These are phyloP conservation scores for Mycena pura DNA, from an alignment of 768 basidiomycete species.

Conservation along the genomic window DNA sequence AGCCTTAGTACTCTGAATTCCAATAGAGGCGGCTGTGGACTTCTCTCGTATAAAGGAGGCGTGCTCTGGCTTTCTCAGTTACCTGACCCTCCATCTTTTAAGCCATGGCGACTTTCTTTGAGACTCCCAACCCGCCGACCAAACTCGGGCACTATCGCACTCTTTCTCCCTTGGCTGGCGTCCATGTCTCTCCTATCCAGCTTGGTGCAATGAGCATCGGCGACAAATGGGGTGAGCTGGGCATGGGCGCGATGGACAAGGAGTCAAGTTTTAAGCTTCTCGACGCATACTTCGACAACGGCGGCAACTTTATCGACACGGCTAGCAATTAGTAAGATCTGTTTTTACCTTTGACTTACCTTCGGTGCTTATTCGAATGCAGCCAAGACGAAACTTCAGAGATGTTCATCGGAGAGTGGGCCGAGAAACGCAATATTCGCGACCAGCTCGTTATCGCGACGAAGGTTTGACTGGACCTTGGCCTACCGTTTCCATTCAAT, in stretches of 20 bases:
- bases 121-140: conserved; percentile 29
- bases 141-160: conserved; percentile 43
- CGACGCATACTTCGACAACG: conserved; percentile 22
- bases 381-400: conserved; percentile 49
- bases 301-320: conserved; percentile 45
- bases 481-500: background rate
- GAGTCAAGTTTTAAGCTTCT: conserved; percentile 24
- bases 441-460: conserved; percentile 56
- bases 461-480: conserved; percentile 37
- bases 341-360: background rate
- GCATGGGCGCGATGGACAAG: conserved; percentile 35
- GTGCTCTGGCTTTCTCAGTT: too few species aligned
- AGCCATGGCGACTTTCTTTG: conserved; percentile 4
- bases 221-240: conserved; percentile 47
- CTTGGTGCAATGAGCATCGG: conserved; percentile 56
- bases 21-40: too few species aligned
- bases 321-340: conserved; percentile 47
- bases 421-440: conserved; percentile 45
- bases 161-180: conserved; percentile 45
- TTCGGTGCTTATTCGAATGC: background rate
- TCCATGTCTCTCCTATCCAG: conserved; percentile 52
- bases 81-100: too few species aligned
- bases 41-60: background rate
- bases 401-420: conserved; percentile 57
- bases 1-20: too few species aligned